Percentiles rank a stretch among this genome's conserved stretches.
Evolutionary conservation across 148 eudicot genomes (phyloP).

Genomic region (Rhododendron kiyosumense): DNA sequence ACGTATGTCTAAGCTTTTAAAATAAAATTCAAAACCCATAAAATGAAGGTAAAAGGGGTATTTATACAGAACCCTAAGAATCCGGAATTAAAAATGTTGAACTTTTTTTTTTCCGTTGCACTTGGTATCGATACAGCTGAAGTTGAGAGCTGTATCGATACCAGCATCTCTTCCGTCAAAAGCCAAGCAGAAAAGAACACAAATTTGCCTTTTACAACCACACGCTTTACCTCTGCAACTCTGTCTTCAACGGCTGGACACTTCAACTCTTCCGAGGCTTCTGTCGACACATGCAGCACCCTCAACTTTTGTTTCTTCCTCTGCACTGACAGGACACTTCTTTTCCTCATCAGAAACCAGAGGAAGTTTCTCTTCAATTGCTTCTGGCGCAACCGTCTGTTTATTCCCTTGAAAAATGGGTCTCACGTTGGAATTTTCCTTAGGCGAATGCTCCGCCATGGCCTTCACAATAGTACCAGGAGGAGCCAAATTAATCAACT

Average conservation of each 20-base stretch:
- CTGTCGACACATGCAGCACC: not conserved
- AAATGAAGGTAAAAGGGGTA: too few species aligned
- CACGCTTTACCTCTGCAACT: conserved; percentile 12
- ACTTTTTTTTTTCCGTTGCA: too few species aligned
- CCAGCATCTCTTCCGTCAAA: too few species aligned
- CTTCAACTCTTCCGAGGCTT: not conserved
- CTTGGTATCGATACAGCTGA: too few species aligned
- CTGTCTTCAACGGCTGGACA: conserved; percentile 18
- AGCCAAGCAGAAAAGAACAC: too few species aligned
- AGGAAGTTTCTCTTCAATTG: conserved; percentile 20
- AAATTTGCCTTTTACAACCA: not conserved
- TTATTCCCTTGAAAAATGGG: conserved; percentile 6
- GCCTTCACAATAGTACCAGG: conserved; percentile 89
- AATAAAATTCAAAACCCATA: too few species aligned
- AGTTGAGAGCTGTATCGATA: too few species aligned
- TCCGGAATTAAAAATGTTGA: too few species aligned
- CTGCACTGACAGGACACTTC: conserved; percentile 5
- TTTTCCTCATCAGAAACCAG: conserved; percentile 20
- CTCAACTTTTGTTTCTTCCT: conserved; percentile 13
- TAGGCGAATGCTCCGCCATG: conserved; percentile 45
- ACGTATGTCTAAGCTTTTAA: too few species aligned
- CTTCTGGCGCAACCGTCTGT: conserved; percentile 22
- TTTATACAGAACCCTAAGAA: too few species aligned
- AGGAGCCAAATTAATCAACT: conserved; percentile 72
- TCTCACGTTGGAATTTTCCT: conserved; percentile 24